Evolutionary conservation across 257 asterid species (phyloP).

Genomic region (Solanum piurae): DNA sequence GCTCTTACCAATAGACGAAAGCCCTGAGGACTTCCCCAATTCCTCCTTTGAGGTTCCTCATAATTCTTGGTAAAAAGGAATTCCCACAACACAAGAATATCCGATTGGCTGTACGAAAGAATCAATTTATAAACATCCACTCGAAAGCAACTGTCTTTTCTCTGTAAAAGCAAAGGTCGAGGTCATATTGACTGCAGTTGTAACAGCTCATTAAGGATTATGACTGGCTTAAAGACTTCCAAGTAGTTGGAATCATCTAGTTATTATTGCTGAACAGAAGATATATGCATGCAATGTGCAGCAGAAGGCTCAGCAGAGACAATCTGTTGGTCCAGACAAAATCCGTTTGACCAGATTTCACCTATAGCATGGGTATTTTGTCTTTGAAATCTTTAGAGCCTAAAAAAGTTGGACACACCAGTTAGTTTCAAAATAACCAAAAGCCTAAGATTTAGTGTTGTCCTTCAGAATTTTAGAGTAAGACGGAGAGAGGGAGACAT

Average conservation of each 20-base stretch:
- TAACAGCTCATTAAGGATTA: not conserved
- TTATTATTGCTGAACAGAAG: not conserved
- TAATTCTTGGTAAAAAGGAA: not conserved
- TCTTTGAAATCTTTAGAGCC: not conserved
- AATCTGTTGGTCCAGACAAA: not conserved
- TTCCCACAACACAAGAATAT: not conserved
- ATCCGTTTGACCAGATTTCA: not conserved
- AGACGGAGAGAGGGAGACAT: not conserved
- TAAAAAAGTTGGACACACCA: not conserved
- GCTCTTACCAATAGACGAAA: not conserved
- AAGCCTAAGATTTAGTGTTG: not conserved
- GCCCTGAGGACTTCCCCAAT: not conserved
- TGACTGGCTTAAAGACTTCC: not conserved
- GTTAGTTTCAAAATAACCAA: not conserved
- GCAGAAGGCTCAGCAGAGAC: not conserved
- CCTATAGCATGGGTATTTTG: not conserved
- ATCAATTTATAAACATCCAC: not conserved
- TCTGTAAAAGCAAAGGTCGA: not conserved
- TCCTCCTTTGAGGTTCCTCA: not conserved
- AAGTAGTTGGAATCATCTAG: not conserved
- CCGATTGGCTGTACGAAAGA: not conserved
- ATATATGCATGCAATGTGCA: not conserved
- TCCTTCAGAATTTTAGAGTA: not conserved
- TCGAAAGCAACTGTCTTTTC: not conserved
- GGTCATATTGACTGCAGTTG: not conserved